Evolutionary conservation across 2,329 filamentous ascomycete genomes (phyloP).

Genomic region (Claviceps arundinis): DNA sequence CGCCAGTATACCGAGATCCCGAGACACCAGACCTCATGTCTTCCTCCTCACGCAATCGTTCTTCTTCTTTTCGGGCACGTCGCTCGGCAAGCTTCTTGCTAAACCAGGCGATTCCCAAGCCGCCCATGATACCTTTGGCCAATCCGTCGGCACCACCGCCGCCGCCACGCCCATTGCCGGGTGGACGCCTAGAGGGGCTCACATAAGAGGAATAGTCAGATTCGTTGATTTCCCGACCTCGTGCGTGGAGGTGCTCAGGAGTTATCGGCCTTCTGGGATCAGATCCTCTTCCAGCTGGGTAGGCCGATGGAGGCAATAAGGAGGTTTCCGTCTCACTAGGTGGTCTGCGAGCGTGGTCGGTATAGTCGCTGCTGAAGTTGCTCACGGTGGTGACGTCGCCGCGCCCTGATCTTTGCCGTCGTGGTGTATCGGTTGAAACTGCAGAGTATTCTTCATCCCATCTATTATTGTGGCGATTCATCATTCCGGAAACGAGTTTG

Average conservation of each 20-base stretch:
- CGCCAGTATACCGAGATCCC: conserved; percentile 54
- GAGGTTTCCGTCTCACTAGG: conserved; percentile 23
- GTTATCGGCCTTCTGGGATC: conserved; percentile 29
- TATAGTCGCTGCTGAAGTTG: conserved; percentile 40
- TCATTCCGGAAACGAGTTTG: conserved; percentile 45
- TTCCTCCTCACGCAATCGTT: conserved; percentile 34
- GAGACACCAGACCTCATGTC: conserved; percentile 45
- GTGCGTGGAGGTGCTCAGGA: conserved; percentile 33
- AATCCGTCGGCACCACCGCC: conserved; percentile 31
- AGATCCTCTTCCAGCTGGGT: conserved; percentile 27
- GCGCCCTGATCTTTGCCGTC: conserved; percentile 28
- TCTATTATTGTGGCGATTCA: conserved; percentile 36
- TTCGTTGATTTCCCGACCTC: conserved; percentile 31
- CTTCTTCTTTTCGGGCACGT: conserved; percentile 32
- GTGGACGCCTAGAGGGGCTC: conserved; percentile 46
- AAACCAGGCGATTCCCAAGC: conserved; percentile 56
- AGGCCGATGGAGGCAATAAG: conserved; percentile 33
- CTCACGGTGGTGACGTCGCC: conserved; percentile 26
- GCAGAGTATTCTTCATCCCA: conserved; percentile 50
- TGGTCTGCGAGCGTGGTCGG: conserved; percentile 15
- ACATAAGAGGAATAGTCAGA: conserved; percentile 49
- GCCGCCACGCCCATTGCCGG: conserved; percentile 28
- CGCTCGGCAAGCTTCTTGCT: conserved; percentile 51
- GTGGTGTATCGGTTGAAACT: conserved; percentile 48
- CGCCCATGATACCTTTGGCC: conserved; percentile 45